Evolutionary conservation across 257 asterid species (phyloP).

Genomic region (Nyctanthes arbortristis): DNA sequence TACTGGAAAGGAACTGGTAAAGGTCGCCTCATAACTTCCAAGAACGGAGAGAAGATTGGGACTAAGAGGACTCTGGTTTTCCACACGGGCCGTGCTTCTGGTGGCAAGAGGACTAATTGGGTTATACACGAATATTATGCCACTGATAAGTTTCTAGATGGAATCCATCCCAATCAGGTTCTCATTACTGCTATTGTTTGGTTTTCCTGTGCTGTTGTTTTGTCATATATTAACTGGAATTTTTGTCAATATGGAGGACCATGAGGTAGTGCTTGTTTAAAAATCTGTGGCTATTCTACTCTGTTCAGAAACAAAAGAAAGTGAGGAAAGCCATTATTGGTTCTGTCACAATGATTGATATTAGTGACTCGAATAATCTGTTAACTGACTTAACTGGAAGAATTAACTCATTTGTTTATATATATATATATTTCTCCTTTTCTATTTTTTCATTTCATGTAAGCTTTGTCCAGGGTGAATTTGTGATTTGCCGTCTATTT

Average conservation of each 20-base stretch:
- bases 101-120: constrained; percentile 90
- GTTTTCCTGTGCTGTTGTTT: not conserved
- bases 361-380: too few species aligned
- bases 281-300: too few species aligned
- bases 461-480: too few species aligned
- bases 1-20: constrained; percentile 99
- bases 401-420: too few species aligned
- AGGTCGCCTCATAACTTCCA: constrained; percentile 65
- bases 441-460: too few species aligned
- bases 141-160: constrained; percentile 75
- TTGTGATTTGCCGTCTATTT: too few species aligned
- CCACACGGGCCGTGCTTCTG: constrained; percentile 89
- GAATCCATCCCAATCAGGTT: constrained; percentile 95
- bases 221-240: not conserved
- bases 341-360: too few species aligned
- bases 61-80: constrained; percentile 91
- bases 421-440: too few species aligned
- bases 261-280: not conserved
- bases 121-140: constrained; percentile 98
- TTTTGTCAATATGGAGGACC: too few species aligned
- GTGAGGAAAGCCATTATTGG: too few species aligned
- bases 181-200: not conserved
- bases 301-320: too few species aligned
- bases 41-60: constrained; percentile 83
- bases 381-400: too few species aligned